Percentiles rank a stretch among this genome's conserved stretches.
These are phyloP conservation scores for Buddleja alternifolia DNA, from an alignment of 257 asterid genomes.

Conservation along the genomic window DNA sequence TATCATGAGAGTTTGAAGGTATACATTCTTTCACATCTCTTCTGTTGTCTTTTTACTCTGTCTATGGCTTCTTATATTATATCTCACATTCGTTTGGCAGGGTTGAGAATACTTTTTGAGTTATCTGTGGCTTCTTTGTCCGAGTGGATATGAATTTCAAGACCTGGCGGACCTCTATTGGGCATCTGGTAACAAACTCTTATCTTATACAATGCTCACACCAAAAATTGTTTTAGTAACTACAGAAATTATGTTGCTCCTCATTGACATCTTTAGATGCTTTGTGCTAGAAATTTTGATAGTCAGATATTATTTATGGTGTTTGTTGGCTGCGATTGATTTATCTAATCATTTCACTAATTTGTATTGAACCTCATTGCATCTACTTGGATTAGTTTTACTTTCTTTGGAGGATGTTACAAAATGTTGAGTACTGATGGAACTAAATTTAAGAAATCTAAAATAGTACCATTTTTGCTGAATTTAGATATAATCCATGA, in stretches of 20 bases:
- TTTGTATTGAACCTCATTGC: not conserved
- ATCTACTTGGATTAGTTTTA: not conserved
- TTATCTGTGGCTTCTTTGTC: not conserved
- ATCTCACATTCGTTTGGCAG: conserved; percentile 14
- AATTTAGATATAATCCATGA: no score
- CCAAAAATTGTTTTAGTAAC: conserved; percentile 1
- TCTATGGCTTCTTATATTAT: conserved; percentile 1
- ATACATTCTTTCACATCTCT: not conserved
- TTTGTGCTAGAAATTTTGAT: conserved; percentile 26
- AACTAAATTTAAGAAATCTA: not conserved
- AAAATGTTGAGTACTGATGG: not conserved
- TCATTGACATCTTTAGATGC: conserved; percentile 1
- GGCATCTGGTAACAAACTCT: conserved; percentile 4
- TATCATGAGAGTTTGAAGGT: conserved; percentile 31
- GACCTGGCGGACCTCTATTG: not conserved
- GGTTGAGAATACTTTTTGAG: not conserved
- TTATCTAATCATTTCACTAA: not conserved
- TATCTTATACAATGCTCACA: not conserved
- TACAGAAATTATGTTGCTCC: not conserved
- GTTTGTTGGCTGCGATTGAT: not conserved
- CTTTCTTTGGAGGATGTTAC: not conserved
- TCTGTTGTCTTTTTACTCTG: not conserved
- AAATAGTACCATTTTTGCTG: not conserved
- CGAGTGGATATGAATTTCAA: not conserved
- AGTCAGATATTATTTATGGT: not conserved